Percentiles rank a stretch among this genome's conserved stretches.
These are phyloP conservation scores for Nakaseomyces bracarensis DNA, from an alignment of 1,139 yeast genomes.

Conservation along the genomic window DNA sequence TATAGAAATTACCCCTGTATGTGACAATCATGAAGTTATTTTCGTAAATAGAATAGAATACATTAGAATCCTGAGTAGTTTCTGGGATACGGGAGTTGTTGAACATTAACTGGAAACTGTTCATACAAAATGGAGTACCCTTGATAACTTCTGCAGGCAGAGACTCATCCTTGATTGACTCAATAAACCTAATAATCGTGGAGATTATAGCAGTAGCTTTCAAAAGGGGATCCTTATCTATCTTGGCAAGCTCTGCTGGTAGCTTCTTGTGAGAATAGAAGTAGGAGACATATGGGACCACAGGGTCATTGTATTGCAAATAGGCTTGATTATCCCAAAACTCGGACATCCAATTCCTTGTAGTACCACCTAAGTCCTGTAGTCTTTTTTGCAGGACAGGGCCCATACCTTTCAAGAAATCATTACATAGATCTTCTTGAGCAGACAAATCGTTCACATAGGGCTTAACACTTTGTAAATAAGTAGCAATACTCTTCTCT, in stretches of 20 bases:
- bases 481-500: slow-evolving; percentile 60
- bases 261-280: slow-evolving; percentile 76
- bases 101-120: slow-evolving; percentile 85
- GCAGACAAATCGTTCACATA: slow-evolving; percentile 48
- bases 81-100: slow-evolving; percentile 64
- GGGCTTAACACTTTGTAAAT: slow-evolving; percentile 68
- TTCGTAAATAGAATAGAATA: slow-evolving; percentile 41
- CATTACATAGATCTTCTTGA: slow-evolving; percentile 55
- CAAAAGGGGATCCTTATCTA: slow-evolving; percentile 62
- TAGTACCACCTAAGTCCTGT: slow-evolving; percentile 47
- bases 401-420: slow-evolving; percentile 61
- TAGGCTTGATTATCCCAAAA: slow-evolving; percentile 97
- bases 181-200: slow-evolving; percentile 49
- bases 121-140: slow-evolving; percentile 86
- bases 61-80: slow-evolving; percentile 49
- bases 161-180: slow-evolving; percentile 48
- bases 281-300: slow-evolving; percentile 88
- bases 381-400: slow-evolving; percentile 62
- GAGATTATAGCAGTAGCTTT: slow-evolving; percentile 62
- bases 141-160: slow-evolving; percentile 71
- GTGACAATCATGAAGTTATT: slow-evolving; percentile 69
- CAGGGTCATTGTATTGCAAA: slow-evolving; percentile 84
- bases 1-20: slow-evolving; percentile 74
- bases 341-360: slow-evolving; percentile 81
- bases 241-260: slow-evolving; percentile 38